Evolutionary conservation across 106 monocot species (phyloP), one percentile per base, ranked within the genome.

Genomic region (Posidonia australis): DNA sequence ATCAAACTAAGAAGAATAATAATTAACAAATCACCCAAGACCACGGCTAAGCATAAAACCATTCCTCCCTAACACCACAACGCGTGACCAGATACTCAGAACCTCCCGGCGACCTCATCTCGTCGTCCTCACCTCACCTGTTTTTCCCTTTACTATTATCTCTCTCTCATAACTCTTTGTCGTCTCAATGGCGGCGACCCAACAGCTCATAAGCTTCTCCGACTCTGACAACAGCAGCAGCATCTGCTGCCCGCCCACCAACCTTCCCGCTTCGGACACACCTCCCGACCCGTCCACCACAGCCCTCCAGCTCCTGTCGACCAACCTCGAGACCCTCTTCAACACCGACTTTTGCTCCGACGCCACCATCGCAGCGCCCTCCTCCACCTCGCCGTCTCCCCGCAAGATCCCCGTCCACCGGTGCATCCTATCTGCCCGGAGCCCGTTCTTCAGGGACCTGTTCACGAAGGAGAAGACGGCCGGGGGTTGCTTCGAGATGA

Each of bases 241-340:
- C 74, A 68, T 71, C 62, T 68, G n/a, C 75, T 54, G 55, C 72
- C 17, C 66, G 7, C 36, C 36, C 2, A 36, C 36, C 36, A 70
- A 47, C 19, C 43, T 7, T 30, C 47, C 32, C 6, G 7, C 17
- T 7, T 45, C 71, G 24, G 31, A 44, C 54, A 9, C 58, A 21
- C 23, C 14, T 44, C 9, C 24, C 17, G 53, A 59, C 26, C 74
- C 85, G 12, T 89, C 81, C 21, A 68, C 77, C 22, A 82, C 83
- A 31, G 85, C 88, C 45, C 88, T 93, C 54, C 82, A 78, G 32
- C 78, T 82, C 47, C 88, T 88, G 57, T 82, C 92, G 46, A 74
- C 80, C 60, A 80, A 77, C 72, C 66, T 88, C 64, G 52, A 68
- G 25, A 67, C 76, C 58, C 67, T 82, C 61, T 76, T 88, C 83